A percentile compares a stretch with the other conserved stretches of the same genome.
Evolutionary conservation across 176 grass and related monocot species (phyloP).

Genomic region (Eleusine coracana): DNA sequence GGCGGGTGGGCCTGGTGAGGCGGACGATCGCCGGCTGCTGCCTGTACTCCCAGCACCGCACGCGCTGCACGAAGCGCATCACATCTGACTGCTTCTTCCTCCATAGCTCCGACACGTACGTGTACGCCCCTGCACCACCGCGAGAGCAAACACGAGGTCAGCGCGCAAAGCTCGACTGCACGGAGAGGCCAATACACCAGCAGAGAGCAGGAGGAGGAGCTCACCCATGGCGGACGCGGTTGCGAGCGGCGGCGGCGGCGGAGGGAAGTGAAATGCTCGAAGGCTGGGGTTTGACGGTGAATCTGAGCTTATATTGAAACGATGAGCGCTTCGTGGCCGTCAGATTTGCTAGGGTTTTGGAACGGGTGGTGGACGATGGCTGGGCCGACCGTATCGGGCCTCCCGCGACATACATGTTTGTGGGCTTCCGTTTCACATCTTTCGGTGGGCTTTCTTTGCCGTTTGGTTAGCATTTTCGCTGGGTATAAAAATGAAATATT

Average conservation of each 20-base stretch:
- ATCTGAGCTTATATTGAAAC: not conserved
- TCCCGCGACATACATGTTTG: not conserved
- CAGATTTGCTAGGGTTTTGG: slow-evolving; percentile 57
- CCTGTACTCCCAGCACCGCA: slow-evolving; percentile 80
- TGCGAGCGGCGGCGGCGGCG: slow-evolving; percentile 19
- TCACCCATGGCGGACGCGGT: slow-evolving; percentile 51
- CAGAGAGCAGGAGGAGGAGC: not conserved
- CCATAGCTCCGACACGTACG: slow-evolving; percentile 86
- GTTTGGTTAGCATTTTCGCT: not conserved
- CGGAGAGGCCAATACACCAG: not conserved
- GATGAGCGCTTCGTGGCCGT: slow-evolving; percentile 30
- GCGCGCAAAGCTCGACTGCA: too few relatives aligned
- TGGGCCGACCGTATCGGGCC: not conserved
- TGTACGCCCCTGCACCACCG: slow-evolving; percentile 70
- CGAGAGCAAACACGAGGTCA: not conserved
- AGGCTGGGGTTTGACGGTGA: slow-evolving; percentile 1
- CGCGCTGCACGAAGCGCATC: slow-evolving; percentile 79
- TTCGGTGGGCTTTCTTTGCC: not conserved
- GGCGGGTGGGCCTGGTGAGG: slow-evolving; percentile 63
- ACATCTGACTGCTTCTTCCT: slow-evolving; percentile 85
- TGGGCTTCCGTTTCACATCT: not conserved
- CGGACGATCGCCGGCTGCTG: slow-evolving; percentile 71
- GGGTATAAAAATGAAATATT: too few relatives aligned
- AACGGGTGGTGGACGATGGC: not conserved
- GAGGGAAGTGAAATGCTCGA: not conserved